phyloP scores from a whole-genome alignment of 108 stramenopile species.

The Parietichytrium sp. region DNA sequence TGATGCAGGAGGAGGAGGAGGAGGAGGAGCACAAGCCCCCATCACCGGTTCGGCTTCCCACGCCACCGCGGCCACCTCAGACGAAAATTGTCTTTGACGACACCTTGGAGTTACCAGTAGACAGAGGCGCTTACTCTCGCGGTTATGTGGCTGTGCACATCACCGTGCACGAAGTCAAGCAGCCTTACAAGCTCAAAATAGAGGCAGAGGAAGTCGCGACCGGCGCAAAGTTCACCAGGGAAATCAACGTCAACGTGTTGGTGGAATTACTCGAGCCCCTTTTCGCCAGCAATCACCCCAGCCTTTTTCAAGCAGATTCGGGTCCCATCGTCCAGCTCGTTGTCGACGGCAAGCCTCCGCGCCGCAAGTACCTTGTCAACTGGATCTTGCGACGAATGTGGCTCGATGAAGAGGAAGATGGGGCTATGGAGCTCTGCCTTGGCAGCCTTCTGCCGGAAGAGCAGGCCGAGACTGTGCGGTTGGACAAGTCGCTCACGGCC shows the following conservation, averaged over 20 bases:
- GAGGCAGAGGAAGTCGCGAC: too few relatives aligned
- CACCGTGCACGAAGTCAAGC: not conserved
- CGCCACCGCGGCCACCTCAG: not conserved
- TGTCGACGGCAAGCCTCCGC: not conserved
- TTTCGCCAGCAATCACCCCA: not conserved
- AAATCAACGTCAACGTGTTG: not conserved
- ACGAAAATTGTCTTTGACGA: not conserved
- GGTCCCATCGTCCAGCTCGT: not conserved
- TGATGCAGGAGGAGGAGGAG: too few relatives aligned
- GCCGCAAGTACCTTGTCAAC: not conserved
- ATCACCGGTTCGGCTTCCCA: too few relatives aligned
- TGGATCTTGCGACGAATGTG: constrained; percentile 29
- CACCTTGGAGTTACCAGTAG: too few relatives aligned
- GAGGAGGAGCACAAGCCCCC: too few relatives aligned
- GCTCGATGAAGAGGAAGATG: not conserved
- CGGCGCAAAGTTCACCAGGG: not conserved
- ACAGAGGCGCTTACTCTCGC: not conserved
- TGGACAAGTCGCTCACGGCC: not conserved
- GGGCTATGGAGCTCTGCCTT: constrained; percentile 31
- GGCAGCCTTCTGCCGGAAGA: too few relatives aligned
- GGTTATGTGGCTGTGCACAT: not conserved
- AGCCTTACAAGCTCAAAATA: not conserved
- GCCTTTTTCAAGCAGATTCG: not conserved
- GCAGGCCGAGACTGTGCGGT: not conserved
- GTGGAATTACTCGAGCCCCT: too few relatives aligned